phyloP scores from a whole-genome alignment of 805 yeast species.

The Wickerhamiella domercqiae region DNA sequence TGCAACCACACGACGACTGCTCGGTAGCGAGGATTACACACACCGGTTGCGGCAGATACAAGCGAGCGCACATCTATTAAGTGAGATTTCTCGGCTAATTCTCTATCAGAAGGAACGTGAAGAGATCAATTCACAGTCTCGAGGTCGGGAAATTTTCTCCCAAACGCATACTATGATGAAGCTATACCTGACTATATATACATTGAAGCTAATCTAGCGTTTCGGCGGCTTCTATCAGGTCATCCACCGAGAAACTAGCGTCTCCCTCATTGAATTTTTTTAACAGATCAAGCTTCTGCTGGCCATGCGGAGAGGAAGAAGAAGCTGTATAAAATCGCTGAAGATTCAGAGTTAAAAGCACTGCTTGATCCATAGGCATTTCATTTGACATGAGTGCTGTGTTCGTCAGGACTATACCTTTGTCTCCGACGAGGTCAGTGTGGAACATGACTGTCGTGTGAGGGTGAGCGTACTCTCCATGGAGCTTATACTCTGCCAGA shows the following conservation, averaged over 20 bases:
- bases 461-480: conserved; percentile 84
- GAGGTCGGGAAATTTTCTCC: too few relatives aligned
- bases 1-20: not conserved
- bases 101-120: too few relatives aligned
- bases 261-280: conserved; percentile 57
- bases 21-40: too few relatives aligned
- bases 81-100: too few relatives aligned
- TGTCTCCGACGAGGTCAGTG: conserved; percentile 46
- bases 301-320: conserved; percentile 23
- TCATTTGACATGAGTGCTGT: conserved; percentile 58
- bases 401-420: conserved; percentile 65
- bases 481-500: conserved; percentile 79
- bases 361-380: conserved; percentile 60
- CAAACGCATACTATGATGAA: too few relatives aligned
- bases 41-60: too few relatives aligned
- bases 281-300: conserved; percentile 43
- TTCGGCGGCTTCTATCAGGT: conserved; percentile 57
- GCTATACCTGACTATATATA: too few relatives aligned
- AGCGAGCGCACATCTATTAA: too few relatives aligned
- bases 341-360: conserved; percentile 33
- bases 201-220: conserved; percentile 54
- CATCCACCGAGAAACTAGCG: conserved; percentile 47
- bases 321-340: conserved; percentile 42
- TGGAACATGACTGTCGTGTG: conserved; percentile 86
- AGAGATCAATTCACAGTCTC: too few relatives aligned